Conservation (phyloP, 1,284 basidiomycete genomes). For the Cryptococcus sp. region DNA sequence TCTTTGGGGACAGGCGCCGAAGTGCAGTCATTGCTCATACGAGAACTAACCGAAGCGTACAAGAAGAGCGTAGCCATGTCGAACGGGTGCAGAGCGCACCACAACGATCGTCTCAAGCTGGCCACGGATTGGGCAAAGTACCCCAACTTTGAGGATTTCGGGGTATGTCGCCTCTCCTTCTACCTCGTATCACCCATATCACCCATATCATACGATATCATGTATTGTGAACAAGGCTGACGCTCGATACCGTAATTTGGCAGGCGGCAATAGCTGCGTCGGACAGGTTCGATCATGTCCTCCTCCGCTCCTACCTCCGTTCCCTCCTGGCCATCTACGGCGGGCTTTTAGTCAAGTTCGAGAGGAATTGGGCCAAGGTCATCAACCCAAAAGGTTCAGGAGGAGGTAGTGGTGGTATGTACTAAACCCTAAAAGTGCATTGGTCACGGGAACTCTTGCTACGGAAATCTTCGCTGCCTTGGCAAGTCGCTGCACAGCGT, state of each 20-base stretch:
- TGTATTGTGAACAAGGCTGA: no score
- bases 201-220: no score
- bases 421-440: conserved; percentile 9
- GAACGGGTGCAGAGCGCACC: conserved; percentile 25
- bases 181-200: no score
- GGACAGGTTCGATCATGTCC: conserved; percentile 35
- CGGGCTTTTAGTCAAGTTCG: conserved; percentile 30
- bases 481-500: no score
- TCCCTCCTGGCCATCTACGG: conserved; percentile 26
- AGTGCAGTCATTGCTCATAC: conserved; percentile 31
- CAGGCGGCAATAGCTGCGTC: conserved; percentile 16
- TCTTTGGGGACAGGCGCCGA: conserved; percentile 27
- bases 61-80: conserved; percentile 25
- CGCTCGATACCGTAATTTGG: no score
- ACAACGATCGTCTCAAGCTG: conserved; percentile 30
- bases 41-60: conserved; percentile 20
- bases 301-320: conserved; percentile 29
- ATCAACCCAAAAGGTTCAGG: conserved; percentile 38
- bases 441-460: no score
- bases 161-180: conserved; percentile 12
- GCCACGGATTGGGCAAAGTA: conserved; percentile 31
- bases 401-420: conserved; percentile 27
- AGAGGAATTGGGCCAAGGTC: conserved; percentile 41
- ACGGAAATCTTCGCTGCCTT: no score
- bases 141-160: conserved; percentile 32